Conservation (phyloP, 2,329 filamentous ascomycete species). For the Monilinia vaccinii-corymbosi region DNA sequence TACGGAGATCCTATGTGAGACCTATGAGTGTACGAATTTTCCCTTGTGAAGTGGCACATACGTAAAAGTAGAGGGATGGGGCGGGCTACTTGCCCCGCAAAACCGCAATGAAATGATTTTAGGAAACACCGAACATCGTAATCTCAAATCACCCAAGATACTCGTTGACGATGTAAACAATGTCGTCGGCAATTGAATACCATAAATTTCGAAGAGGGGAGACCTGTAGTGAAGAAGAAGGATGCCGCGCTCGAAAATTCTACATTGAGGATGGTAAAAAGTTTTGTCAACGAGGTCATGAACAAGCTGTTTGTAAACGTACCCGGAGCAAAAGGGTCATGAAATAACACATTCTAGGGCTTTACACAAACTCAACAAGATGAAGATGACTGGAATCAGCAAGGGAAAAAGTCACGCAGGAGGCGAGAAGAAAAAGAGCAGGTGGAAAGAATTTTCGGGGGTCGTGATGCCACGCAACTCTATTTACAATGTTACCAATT, state of each 20-base stretch:
- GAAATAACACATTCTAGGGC: constrained; percentile 21
- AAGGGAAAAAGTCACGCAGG: constrained; percentile 45
- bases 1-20: background rate
- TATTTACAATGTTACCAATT: constrained; percentile 81
- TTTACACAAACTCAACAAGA: constrained; percentile 44
- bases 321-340: background rate
- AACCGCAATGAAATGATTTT: background rate
- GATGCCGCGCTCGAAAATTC: constrained; percentile 51
- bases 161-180: constrained; percentile 5
- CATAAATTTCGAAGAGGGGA: constrained; percentile 35
- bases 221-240: constrained; percentile 46
- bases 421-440: constrained; percentile 52
- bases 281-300: constrained; percentile 57
- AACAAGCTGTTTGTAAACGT: constrained; percentile 41
- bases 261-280: constrained; percentile 54
- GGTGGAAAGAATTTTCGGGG: constrained; percentile 48
- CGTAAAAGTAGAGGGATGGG: background rate
- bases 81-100: background rate
- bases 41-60: background rate
- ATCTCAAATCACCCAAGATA: background rate
- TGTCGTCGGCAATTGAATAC: constrained; percentile 28
- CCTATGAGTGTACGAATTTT: background rate
- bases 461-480: constrained; percentile 62
- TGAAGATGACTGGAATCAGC: constrained; percentile 58
- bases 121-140: background rate